phyloP scores from a whole-genome alignment of 345 rosid genomes.

The Kernera saxatilis region DNA sequence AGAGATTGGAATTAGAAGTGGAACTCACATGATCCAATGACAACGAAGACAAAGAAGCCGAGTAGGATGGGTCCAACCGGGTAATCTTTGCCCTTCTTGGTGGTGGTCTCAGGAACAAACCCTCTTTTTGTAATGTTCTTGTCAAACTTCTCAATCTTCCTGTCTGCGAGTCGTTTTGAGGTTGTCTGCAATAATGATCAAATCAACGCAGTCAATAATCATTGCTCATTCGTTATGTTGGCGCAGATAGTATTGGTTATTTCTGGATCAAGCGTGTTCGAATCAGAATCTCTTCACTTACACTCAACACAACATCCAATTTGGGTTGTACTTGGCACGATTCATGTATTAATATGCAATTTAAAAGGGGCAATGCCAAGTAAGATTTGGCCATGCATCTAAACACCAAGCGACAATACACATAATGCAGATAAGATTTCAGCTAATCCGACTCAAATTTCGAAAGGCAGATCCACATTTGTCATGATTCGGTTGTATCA shows the following conservation, averaged over 20 bases:
- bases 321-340: background rate
- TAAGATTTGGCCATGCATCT: background rate
- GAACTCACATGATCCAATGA: slow-evolving; percentile 84
- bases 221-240: background rate
- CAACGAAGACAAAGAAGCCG: slow-evolving; percentile 90
- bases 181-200: slow-evolving; percentile 55
- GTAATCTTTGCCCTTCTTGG: slow-evolving; percentile 81
- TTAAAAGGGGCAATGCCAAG: background rate
- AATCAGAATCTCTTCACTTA: background rate
- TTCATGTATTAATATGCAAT: background rate
- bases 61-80: slow-evolving; percentile 92
- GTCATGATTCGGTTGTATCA: background rate
- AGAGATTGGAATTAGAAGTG: background rate
- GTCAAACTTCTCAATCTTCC: slow-evolving; percentile 78
- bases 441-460: background rate
- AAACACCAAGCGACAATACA: background rate
- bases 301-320: background rate
- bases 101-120: slow-evolving; percentile 69
- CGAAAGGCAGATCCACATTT: background rate
- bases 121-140: slow-evolving; percentile 90
- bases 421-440: background rate
- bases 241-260: background rate
- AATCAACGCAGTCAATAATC: background rate
- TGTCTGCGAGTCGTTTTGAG: slow-evolving; percentile 77
- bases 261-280: background rate